A percentile compares a stretch with the other conserved stretches of the same genome.
These are phyloP conservation scores for Solanum lignicaule DNA, from an alignment of 257 asterid genomes.

Conservation along the genomic window DNA sequence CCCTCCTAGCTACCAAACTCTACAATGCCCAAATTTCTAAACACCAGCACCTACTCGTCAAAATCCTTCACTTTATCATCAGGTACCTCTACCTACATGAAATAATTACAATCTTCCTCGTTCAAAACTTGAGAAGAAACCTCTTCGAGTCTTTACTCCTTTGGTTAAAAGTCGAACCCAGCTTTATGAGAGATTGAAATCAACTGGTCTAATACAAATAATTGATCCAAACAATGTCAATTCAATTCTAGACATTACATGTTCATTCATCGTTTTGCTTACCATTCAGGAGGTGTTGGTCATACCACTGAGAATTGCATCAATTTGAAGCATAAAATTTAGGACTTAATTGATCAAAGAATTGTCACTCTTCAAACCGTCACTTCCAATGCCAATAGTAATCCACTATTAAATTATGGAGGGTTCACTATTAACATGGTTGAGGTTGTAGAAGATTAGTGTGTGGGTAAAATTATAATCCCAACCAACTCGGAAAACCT, in stretches of 20 bases:
- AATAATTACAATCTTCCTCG: background rate
- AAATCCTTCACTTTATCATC: background rate
- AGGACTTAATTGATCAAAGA: background rate
- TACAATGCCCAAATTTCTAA: background rate
- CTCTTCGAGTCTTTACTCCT: too few species aligned
- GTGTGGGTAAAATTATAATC: too few species aligned
- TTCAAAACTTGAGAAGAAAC: background rate
- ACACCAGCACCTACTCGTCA: background rate
- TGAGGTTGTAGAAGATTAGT: background rate
- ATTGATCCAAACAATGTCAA: background rate
- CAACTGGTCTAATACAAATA: background rate
- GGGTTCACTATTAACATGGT: background rate
- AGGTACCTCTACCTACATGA: background rate
- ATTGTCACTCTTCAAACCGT: background rate
- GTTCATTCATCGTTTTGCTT: background rate
- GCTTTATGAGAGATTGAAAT: too few species aligned
- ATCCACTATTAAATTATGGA: too few species aligned
- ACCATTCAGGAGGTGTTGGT: background rate
- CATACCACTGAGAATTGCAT: background rate
- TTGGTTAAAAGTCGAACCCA: background rate
- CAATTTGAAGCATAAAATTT: too few species aligned
- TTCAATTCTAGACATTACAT: background rate
- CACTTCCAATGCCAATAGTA: background rate
- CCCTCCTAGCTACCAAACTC: background rate
- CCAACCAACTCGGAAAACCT: background rate